Conservation (phyloP, 2,329 filamentous ascomycete species). For the Zymoseptoria brevis region DNA sequence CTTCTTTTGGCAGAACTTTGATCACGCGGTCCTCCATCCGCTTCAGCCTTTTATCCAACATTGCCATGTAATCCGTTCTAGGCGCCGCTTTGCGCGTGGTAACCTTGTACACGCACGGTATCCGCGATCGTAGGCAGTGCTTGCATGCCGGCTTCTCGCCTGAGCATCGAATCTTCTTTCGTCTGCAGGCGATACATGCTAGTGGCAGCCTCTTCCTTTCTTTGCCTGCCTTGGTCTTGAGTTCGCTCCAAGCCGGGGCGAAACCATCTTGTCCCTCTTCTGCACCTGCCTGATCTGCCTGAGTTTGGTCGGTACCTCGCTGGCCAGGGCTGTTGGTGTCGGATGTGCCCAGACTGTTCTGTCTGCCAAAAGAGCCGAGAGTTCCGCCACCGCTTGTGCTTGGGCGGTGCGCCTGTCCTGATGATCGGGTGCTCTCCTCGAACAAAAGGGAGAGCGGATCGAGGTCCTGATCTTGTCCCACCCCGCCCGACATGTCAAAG, state of each 20-base stretch:
- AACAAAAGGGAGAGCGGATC: neutral
- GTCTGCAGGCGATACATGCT: constrained; percentile 88
- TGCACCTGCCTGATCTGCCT: constrained; percentile 5
- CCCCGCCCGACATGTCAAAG: neutral
- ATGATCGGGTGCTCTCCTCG: neutral
- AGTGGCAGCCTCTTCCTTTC: constrained; percentile 87
- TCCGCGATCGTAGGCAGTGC: constrained; percentile 84
- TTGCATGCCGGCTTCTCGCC: constrained; percentile 97
- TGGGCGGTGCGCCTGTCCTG: constrained; percentile 21
- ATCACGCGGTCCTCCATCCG: constrained; percentile 97
- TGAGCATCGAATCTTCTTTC: constrained; percentile 97
- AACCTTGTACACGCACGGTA: constrained; percentile 96
- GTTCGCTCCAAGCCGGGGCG: constrained; percentile 42
- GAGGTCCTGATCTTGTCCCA: neutral
- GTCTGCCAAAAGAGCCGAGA: constrained; percentile 13
- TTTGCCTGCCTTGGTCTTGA: constrained; percentile 69
- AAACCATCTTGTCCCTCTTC: constrained; percentile 9
- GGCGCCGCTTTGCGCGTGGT: constrained; percentile 90
- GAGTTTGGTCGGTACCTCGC: constrained; percentile 4
- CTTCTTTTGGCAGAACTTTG: constrained; percentile 84
- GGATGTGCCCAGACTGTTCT: constrained; percentile 22
- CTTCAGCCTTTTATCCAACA: constrained; percentile 92
- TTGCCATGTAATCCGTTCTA: constrained; percentile 96
- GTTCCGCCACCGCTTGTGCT: constrained; percentile 26
- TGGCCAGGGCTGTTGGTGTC: constrained; percentile 25